These are phyloP conservation scores for Phytophthora uliginosa DNA, from an alignment of 352 stramenopile species.

Conservation along the genomic window DNA sequence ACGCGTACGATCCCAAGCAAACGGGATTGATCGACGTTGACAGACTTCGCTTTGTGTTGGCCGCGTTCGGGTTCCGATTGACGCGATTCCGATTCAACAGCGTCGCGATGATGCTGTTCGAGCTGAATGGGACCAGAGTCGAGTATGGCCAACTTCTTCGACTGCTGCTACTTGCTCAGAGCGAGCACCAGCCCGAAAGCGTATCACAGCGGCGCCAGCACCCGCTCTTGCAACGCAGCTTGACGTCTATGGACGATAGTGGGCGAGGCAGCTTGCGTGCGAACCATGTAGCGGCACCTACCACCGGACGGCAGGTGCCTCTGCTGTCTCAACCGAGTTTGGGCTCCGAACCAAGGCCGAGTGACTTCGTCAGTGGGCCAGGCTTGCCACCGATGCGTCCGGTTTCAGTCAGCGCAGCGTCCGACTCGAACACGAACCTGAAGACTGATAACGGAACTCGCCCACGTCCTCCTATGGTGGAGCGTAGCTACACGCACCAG, in stretches of 20 bases:
- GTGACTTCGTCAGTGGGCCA: constrained; percentile 27
- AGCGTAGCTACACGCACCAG: constrained; percentile 31
- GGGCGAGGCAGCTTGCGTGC: not conserved
- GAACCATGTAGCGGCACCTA: constrained; percentile 2
- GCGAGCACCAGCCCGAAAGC: constrained; percentile 13
- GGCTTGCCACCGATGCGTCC: constrained; percentile 15
- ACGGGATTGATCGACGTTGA: constrained; percentile 53
- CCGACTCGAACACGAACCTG: constrained; percentile 7
- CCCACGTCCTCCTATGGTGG: constrained; percentile 9
- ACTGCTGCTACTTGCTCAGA: constrained; percentile 41
- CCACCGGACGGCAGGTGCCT: constrained; percentile 19
- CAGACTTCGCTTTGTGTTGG: constrained; percentile 50
- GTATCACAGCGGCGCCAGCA: constrained; percentile 18
- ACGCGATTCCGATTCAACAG: constrained; percentile 70
- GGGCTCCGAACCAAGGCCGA: constrained; percentile 32
- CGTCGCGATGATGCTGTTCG: constrained; percentile 62
- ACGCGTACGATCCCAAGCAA: constrained; percentile 31
- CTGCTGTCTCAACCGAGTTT: constrained; percentile 27
- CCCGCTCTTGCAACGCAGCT: constrained; percentile 25
- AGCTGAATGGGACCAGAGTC: constrained; percentile 41
- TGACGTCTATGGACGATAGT: constrained; percentile 23
- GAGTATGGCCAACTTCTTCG: constrained; percentile 57
- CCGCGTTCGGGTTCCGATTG: constrained; percentile 49
- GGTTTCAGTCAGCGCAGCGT: constrained; percentile 1
- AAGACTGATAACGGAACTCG: constrained; percentile 13